These are phyloP conservation scores for Chalara sp. DNA, from an alignment of 2,329 filamentous ascomycete species.

Conservation along the genomic window DNA sequence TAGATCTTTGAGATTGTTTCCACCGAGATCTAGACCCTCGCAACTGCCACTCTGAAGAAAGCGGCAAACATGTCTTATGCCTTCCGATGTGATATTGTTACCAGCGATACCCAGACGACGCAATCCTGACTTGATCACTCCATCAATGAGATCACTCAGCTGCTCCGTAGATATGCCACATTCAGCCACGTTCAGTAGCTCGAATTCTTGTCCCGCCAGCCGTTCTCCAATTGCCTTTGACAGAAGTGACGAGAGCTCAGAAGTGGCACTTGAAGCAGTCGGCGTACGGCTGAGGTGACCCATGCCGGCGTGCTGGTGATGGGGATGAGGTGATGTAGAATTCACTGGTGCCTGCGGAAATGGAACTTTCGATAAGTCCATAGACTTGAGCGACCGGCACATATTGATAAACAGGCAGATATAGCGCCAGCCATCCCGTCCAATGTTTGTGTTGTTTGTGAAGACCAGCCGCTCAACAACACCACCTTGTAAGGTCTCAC, in stretches of 20 bases:
- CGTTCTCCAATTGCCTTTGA: slow-evolving; percentile 71
- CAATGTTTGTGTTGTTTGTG: slow-evolving; percentile 83
- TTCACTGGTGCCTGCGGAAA: slow-evolving; percentile 49
- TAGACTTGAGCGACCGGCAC: slow-evolving; percentile 75
- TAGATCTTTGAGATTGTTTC: slow-evolving; percentile 63
- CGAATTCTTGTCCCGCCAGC: slow-evolving; percentile 66
- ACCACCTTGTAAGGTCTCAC: slow-evolving; percentile 41
- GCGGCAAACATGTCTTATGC: slow-evolving; percentile 66
- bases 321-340: slow-evolving; percentile 9
- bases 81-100: slow-evolving; percentile 69
- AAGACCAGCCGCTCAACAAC: slow-evolving; percentile 81
- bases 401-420: slow-evolving; percentile 86
- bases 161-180: slow-evolving; percentile 67
- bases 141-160: slow-evolving; percentile 72
- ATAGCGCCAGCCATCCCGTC: slow-evolving; percentile 83
- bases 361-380: slow-evolving; percentile 79
- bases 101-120: slow-evolving; percentile 75
- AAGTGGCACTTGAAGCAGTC: slow-evolving; percentile 12
- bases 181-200: slow-evolving; percentile 77
- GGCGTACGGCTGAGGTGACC: slow-evolving; percentile 12
- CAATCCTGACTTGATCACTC: slow-evolving; percentile 70
- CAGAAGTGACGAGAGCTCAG: slow-evolving; percentile 54
- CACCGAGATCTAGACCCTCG: slow-evolving; percentile 82
- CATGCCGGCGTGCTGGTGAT: neutral
- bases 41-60: slow-evolving; percentile 74